Conservation (phyloP, 1,139 yeast genomes). For the Pneumocystis canis region DNA sequence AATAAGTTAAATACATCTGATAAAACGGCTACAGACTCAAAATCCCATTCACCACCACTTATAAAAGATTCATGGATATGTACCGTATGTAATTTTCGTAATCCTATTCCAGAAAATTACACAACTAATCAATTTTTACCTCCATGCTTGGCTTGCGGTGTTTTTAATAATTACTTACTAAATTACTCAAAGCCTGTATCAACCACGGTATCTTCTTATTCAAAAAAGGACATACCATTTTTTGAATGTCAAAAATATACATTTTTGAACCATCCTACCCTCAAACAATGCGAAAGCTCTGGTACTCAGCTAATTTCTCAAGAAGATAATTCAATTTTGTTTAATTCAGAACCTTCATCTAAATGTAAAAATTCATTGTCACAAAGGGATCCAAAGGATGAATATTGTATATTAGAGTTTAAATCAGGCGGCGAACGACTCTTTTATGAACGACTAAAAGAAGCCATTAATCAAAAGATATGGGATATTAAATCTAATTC, state of each 20-base stretch:
- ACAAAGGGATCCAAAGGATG: slow-evolving; percentile 16
- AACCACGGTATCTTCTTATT: neutral
- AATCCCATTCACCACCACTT: neutral
- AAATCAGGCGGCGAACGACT: neutral
- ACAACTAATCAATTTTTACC: slow-evolving; percentile 33
- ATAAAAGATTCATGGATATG: slow-evolving; percentile 29
- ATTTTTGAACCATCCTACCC: slow-evolving; percentile 66
- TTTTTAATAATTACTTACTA: slow-evolving; percentile 1
- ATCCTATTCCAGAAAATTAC: slow-evolving; percentile 31
- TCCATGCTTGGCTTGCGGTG: slow-evolving; percentile 31
- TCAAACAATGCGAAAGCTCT: slow-evolving; percentile 74
- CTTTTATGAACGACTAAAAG: slow-evolving; percentile 6
- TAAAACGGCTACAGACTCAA: slow-evolving; percentile 3
- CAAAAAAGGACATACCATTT: slow-evolving; percentile 18
- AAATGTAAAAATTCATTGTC: slow-evolving; percentile 15
- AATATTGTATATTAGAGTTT: slow-evolving; percentile 8
- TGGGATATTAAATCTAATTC: slow-evolving; percentile 3
- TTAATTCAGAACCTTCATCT: slow-evolving; percentile 16
- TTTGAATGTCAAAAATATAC: slow-evolving; percentile 68
- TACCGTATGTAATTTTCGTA: slow-evolving; percentile 64
- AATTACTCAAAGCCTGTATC: neutral
- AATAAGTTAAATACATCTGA: neutral
- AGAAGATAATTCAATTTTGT: slow-evolving; percentile 21
- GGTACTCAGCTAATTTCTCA: slow-evolving; percentile 41
- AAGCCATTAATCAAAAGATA: neutral